These are phyloP conservation scores for Mucor circinelloides DNA, from an alignment of 371 early-diverging fungal species.

Conservation along the genomic window DNA sequence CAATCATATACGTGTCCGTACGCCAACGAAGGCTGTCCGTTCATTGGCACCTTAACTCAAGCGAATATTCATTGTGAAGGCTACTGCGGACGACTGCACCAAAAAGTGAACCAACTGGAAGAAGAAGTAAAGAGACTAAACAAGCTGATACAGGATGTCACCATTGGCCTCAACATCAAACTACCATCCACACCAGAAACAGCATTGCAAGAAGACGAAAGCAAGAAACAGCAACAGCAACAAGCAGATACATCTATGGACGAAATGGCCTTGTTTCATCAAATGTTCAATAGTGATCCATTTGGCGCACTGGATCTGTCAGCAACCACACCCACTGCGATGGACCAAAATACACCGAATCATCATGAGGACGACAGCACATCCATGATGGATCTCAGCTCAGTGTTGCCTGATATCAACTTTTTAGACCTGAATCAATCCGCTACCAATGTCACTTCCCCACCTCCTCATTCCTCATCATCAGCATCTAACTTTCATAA, in stretches of 20 bases:
- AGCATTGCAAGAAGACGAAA: conserved; percentile 8
- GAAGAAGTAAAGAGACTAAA: conserved; percentile 34
- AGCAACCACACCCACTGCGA: neutral
- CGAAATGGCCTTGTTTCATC: conserved; percentile 37
- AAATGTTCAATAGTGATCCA: conserved; percentile 34
- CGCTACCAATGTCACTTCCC: neutral
- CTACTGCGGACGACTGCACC: conserved; percentile 47
- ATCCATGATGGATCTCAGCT: conserved; percentile 22
- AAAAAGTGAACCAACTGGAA: conserved; percentile 38
- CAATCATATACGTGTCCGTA: conserved; percentile 45
- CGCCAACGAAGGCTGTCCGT: conserved; percentile 43
- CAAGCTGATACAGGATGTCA: conserved; percentile 15
- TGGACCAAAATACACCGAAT: neutral
- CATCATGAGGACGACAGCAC: neutral
- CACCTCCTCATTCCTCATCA: neutral
- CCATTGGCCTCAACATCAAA: conserved; percentile 10
- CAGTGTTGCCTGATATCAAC: conserved; percentile 15
- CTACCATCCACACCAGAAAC: conserved; percentile 24
- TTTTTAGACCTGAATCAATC: conserved; percentile 14
- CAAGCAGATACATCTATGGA: conserved; percentile 24
- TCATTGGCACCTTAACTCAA: conserved; percentile 36
- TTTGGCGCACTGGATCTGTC: conserved; percentile 24
- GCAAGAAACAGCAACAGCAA: neutral
- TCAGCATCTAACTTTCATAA: neutral
- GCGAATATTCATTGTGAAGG: conserved; percentile 34